Base-by-base conservation (phyloP, 2,329 filamentous ascomycete genomes). In the Cordyceps cicadae region DNA sequence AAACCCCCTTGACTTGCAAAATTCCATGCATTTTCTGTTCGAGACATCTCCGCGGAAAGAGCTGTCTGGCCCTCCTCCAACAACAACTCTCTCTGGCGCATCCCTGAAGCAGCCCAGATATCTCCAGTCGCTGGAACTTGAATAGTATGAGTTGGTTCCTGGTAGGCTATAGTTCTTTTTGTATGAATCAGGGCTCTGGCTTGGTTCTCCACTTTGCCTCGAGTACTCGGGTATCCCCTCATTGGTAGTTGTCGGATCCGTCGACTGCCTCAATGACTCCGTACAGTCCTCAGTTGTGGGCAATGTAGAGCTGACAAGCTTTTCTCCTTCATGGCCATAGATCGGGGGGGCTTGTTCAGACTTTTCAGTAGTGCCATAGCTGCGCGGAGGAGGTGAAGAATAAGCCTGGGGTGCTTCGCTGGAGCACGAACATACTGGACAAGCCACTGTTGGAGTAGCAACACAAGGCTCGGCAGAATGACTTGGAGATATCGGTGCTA, bases 21-120 rank as follows among this genome's bases (percentile, higher is more conserved):
- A 78, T 19, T 73, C 67, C 52, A 81, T 70, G 64, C 82, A 85
- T 53, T 67, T 73, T 60, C 76, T 71, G 4, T 81, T 74, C 1
- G 79, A 82, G 76, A 84, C 81, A 62, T 68, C 58, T 24, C 68
- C 67, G 12, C 62, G 65, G 8, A 71, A 62, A 51, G 66, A 68
- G 19, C 70, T 67, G 14, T 66, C 60, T 3, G 69, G 67, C 21
- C n/a, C 51, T 21, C 50, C 64, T n/a, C 63, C 61, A 29, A 64
- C 59, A 5, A 67, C 56, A 3, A 65, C 63, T 32, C 65, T 62
- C 8, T 58, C 46, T 6, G 63, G 46, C 3, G 48, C 59, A 52
- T 73, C 71, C 54, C 67, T 67, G 55, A 72, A 72, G 58, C 71
- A 73, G 17, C 71, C 71, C 11, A 73, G 41, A 56, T 72, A 67